Evolutionary conservation across 2,329 filamentous ascomycete genomes (phyloP), one percentile per base, ranked within the genome.

Genomic region (Cercospora sp.): DNA sequence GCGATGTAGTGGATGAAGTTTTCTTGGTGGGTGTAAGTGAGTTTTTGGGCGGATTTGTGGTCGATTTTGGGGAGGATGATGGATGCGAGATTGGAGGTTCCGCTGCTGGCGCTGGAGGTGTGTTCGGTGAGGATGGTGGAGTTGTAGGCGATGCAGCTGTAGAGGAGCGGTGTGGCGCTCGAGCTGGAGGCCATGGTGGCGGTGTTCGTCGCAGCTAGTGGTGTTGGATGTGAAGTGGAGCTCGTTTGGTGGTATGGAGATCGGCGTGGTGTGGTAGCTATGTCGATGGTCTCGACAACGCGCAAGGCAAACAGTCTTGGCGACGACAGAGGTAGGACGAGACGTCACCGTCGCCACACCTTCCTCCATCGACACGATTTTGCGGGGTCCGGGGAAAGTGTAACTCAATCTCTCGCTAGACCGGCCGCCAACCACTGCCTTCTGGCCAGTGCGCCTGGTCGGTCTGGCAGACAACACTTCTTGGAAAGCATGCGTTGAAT

Each of bases 1-100:
- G 94, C 88, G 78, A 98, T 91, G 85, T 97, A 97, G 86, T 99
- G 94, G 80, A 98, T 95, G 85, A 95, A 93, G 80, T 96, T 90
- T 69, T 90, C 85, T 82, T 93, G 91, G 81, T 97, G 93, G 28
- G 74, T 75, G 83, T 97, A 97, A 65, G 94, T 98, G 73, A 97
- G 88, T 82, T 97, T 97, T 78, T 97, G 89, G 0, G 93, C 86
- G 32, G 86, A 83, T 71, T 85, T 82, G 83, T 99, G 95, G 66
- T 87, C 86, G 84, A 99, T 97, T 81, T 97, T 97, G 67, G 96
- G 95, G 55, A 99, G 92, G 83, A 99, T 93, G 75, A 97, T 85
- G 55, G 93, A 95, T 73, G 94, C 93, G 75, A 98, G 91, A 12
- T 91, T 93, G 4, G 93, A 93, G 66, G 92, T 91, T 74, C 92